Base-by-base conservation (phyloP, 2,329 filamentous ascomycete genomes). In the Neofusicoccum laricinum region DNA sequence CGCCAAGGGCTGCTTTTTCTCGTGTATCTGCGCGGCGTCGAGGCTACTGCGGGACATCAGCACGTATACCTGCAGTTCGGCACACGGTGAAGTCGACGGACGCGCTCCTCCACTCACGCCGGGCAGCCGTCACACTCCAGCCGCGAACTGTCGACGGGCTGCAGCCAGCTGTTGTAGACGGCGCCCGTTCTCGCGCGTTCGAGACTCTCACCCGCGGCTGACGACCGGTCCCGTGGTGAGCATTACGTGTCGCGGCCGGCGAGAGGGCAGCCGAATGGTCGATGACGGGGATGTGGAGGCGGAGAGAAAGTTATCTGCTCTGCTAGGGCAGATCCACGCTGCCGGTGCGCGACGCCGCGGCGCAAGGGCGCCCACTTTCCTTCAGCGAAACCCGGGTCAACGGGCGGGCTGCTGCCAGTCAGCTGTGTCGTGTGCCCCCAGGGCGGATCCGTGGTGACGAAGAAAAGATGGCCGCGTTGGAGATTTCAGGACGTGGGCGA, bases 41-140 rank as follows among this genome's bases (percentile, higher is more conserved):
- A 63, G 57, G 61, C 61, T 63, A 63, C 50, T 48, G 61, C 61
- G 61, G 49, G 17, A 57, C 50, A 55, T 45, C 40, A 63, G 49
- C 49, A 30, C 25, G 41, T 15, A 63, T 63, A 49, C 61, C 61
- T 63, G 61, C 61, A n/a, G 6, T 63, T 63, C 59, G 59, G 59
- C 48, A 63, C 46, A 51, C 21, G 46, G 46, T 41, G 48, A 45
- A 30, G 46, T 63, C 34, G 32, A 30, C 46, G 38, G 53, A 41
- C n/a, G 46, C 21, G 46, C 48, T 32, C 40, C 45, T 50, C 32
- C 46, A 50, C 48, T 63, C 38, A 50, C 25, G 59, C 46, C 19
- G 19, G 45, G 17, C 46, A 45, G 46, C 38, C 25, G 48, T 63
- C 49, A 51, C 59, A 63, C 49, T 53, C 59, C 59, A 62, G 59